phyloP scores from a whole-genome alignment of 1,139 yeast species.

The Hyphopichia burtonii region DNA sequence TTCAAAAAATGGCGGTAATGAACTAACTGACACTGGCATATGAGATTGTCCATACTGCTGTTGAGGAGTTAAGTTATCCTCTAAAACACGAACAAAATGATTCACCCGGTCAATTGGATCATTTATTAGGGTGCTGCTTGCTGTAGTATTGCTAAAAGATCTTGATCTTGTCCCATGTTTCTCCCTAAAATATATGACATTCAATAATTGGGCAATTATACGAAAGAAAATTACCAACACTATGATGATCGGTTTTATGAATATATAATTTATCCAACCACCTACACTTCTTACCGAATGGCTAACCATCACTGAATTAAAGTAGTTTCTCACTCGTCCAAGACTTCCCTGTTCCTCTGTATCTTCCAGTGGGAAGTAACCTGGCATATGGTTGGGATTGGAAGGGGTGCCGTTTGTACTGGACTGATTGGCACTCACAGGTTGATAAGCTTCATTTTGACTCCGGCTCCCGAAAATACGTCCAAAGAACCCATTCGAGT shows the following conservation, averaged over 20 bases:
- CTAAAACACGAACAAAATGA: constrained; percentile 34
- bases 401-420: not conserved
- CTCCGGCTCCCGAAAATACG: not conserved
- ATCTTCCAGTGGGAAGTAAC: constrained; percentile 2
- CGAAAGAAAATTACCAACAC: constrained; percentile 23
- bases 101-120: constrained; percentile 38
- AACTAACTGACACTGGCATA: constrained; percentile 3
- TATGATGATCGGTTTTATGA: constrained; percentile 31
- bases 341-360: not conserved
- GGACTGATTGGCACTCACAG: not conserved
- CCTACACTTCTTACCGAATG: constrained; percentile 1
- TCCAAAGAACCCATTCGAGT: not conserved
- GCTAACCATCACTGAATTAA: constrained; percentile 3
- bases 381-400: constrained; percentile 1
- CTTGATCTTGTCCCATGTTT: constrained; percentile 3
- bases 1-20: constrained; percentile 53
- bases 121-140: constrained; percentile 4
- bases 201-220: constrained; percentile 23
- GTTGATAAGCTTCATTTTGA: not conserved
- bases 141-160: constrained; percentile 3
- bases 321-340: constrained; percentile 2
- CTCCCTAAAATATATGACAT: constrained; percentile 29
- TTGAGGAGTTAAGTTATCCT: constrained; percentile 30
- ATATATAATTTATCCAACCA: constrained; percentile 15
- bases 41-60: constrained; percentile 10